These are phyloP conservation scores for Tricholoma bakamatsutake DNA, from an alignment of 768 basidiomycete species.

Conservation along the genomic window DNA sequence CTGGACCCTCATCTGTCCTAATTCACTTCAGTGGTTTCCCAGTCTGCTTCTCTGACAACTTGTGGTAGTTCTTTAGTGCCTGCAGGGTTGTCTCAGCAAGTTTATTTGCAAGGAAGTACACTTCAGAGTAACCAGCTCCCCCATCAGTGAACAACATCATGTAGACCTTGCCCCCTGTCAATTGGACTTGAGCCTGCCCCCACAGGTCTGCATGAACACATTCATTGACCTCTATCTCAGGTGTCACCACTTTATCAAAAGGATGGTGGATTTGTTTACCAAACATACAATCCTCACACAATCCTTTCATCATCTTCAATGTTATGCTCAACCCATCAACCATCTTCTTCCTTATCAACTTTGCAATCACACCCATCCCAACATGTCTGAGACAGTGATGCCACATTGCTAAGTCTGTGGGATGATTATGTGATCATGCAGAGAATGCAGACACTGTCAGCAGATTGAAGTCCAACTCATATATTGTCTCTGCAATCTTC, in stretches of 20 bases:
- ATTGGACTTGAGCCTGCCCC: conserved; percentile 15
- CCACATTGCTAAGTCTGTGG: no score
- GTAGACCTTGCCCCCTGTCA: conserved; percentile 13
- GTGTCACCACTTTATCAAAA: conserved; percentile 14
- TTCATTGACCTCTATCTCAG: conserved; percentile 9
- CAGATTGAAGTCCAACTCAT: no score
- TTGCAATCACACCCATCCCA: conserved; percentile 2
- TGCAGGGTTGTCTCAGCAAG: conserved; percentile 7
- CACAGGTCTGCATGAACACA: conserved; percentile 16
- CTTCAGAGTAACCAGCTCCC: conserved; percentile 7
- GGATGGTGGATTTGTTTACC: conserved; percentile 16
- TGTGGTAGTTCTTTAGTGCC: conserved; percentile 11
- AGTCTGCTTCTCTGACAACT: conserved; percentile 12
- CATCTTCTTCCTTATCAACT: conserved; percentile 10
- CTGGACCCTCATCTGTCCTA: conserved; percentile 20
- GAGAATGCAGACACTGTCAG: no score
- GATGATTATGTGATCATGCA: no score
- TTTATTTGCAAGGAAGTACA: conserved; percentile 19
- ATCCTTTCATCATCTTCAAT: conserved; percentile 8
- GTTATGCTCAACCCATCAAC: conserved; percentile 18
- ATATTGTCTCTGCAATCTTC: no score
- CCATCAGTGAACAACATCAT: conserved; percentile 21
- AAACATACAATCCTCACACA: conserved; percentile 14
- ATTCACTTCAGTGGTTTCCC: conserved; percentile 9
- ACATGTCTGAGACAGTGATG: conserved; percentile 23